phyloP scores from a whole-genome alignment of 176 grass and related monocot genomes.

The Alloteropsis semialata region DNA sequence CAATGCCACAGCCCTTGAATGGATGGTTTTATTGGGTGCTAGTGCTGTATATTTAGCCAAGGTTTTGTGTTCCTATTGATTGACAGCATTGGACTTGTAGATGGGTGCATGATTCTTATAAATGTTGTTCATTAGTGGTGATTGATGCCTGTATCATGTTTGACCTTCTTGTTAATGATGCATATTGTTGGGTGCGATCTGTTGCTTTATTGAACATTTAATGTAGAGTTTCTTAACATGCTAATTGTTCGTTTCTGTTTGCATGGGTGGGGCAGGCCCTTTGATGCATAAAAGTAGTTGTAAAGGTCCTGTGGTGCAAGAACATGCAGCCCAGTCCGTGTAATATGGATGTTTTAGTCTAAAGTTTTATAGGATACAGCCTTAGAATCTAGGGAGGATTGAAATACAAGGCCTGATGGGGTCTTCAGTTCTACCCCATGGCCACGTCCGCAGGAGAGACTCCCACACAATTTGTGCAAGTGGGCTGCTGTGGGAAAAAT shows the following conservation, averaged over 20 bases:
- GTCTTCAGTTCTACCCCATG: not conserved
- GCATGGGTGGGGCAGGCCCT: not conserved
- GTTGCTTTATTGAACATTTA: not conserved
- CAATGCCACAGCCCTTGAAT: not conserved
- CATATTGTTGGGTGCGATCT: not conserved
- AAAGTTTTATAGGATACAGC: not conserved
- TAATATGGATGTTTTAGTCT: not conserved
- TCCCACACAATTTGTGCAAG: not conserved
- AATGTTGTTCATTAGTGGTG: not conserved
- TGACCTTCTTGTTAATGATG: constrained; percentile 13
- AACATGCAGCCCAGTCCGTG: not conserved
- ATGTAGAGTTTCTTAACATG: not conserved
- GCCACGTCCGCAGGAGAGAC: not conserved
- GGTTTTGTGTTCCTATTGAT: not conserved
- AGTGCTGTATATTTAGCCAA: not conserved
- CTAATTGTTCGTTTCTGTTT: not conserved
- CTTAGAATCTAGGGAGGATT: not conserved
- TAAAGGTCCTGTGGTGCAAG: not conserved
- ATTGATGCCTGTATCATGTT: not conserved
- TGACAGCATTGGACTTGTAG: not conserved
- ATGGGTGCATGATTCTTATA: constrained; percentile 8
- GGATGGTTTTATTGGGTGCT: not conserved
- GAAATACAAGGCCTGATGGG: not conserved
- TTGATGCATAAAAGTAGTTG: not conserved
- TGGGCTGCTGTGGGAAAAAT: not conserved